Conservation (phyloP, 148 eudicot species). For the Rhododendron mucronatum region DNA sequence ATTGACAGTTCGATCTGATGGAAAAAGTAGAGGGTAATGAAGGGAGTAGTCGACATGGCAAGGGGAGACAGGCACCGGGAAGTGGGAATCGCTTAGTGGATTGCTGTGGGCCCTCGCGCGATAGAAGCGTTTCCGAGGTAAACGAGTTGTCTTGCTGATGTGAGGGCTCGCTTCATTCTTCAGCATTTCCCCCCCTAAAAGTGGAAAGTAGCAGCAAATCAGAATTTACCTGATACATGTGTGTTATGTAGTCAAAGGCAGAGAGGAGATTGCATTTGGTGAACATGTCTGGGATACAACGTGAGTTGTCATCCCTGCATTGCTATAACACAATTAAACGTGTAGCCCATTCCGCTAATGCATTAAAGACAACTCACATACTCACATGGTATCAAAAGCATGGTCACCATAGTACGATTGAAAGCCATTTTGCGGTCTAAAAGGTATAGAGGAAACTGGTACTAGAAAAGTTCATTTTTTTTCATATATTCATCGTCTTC, state of each 20-base stretch:
- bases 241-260: neutral
- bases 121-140: slow-evolving; percentile 88
- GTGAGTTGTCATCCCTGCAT: too few relatives aligned
- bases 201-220: neutral
- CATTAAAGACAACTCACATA: too few relatives aligned
- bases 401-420: too few relatives aligned
- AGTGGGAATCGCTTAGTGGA: slow-evolving; percentile 91
- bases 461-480: too few relatives aligned
- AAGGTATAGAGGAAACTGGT: too few relatives aligned
- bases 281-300: too few relatives aligned
- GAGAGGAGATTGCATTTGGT: too few relatives aligned
- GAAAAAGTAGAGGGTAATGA: slow-evolving; percentile 56
- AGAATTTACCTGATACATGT: neutral
- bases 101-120: slow-evolving; percentile 96
- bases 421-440: too few relatives aligned
- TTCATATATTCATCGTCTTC: too few relatives aligned
- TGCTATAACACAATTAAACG: too few relatives aligned
- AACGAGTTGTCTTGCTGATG: slow-evolving; percentile 64
- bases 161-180: slow-evolving; percentile 45
- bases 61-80: slow-evolving; percentile 82
- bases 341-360: too few relatives aligned
- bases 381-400: too few relatives aligned
- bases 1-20: slow-evolving; percentile 23
- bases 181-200: slow-evolving; percentile 32
- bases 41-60: slow-evolving; percentile 62